Evolutionary conservation across 805 yeast genomes (phyloP), one percentile per base, ranked within the genome.

Genomic region (Zygosaccharomyces pseudorouxii): DNA sequence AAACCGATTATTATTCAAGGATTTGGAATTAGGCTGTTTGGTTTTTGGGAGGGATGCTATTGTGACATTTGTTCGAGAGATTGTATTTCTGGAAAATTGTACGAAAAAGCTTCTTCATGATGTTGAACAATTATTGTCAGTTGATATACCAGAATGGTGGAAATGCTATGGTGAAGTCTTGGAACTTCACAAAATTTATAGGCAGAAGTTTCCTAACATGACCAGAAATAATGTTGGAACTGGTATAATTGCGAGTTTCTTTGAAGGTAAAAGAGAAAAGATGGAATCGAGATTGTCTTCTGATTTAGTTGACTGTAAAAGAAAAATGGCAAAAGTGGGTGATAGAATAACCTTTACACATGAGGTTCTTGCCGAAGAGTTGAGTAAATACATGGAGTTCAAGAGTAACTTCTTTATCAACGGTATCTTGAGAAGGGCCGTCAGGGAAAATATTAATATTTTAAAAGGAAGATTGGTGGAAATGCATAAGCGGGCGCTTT

Each of bases 321-420:
- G 65, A 28, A 69, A 69, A 36, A 62, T 84, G 37, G 55, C 71
- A 51, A 68, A 62, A 9, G 54, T 82, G 39, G 78, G 75, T 51
- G 51, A 59, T 16, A 79, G 74, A 3, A 73, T 85, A 20, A 78
- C 74, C 46, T 51, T 55, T 20, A 74, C 69, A n/a, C 86, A 85
- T 62, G 92, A 85, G 56, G 55, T 63, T 1, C 54, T 84, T 3
- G 89, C 90, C 0, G 75, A 79, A 44, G 85, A 82, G 60, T 68
- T 83, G 16, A 81, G 82, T 45, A 78, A 75, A 44, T 82, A 78
- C 51, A 65, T 84, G 54, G 71, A 70, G 45, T 81, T 76, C 64
- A 77, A 78, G 55, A 63, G 75, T 2, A 62, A 63, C 1, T 71
- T 77, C 49, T 50, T 77, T 36, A 33, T 27, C 5, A 31, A 45